Base-by-base conservation (phyloP, 495 filamentous ascomycete genomes). In the Penicillium canescens region DNA sequence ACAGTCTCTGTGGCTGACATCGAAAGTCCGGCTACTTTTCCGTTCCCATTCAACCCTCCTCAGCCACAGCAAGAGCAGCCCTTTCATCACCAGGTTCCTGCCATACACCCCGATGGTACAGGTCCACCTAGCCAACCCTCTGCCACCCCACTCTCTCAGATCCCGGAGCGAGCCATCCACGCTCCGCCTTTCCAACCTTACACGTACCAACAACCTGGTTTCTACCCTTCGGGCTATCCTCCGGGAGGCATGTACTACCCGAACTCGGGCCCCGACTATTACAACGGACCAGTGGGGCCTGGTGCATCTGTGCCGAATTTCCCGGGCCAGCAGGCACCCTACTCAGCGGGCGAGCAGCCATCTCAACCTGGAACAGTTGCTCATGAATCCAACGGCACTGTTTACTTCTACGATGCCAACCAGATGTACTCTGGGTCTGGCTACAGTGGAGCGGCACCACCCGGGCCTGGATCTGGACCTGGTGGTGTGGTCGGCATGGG, bases 1-100 rank as follows among this genome's bases (percentile, higher is more conserved):
- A 76, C 92, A 3, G 88, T 99, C 24, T 97, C 94, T 23, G 87
- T 98, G 50, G 90, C 91, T 28, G 92, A 90, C 63, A 97, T 99
- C 56, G 94, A 98, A 67, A 91, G 86, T 20, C 92, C 95, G 3
- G 85, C 81, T 16, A 85, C 78, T 16, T 79, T 88, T 60, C 76
- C 81, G 2, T 79, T 88, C 61, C 75, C 80, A 5, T 86, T 89
- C 57, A 84, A 88, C 46, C 82, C 84, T 23, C 83, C 86, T 13
- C 89, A 90, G 60, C 86, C 90, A 52, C 84, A 85, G 57, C 80
- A 84, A 48, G 81, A 85, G 44, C 91, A 96, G 64, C 90, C 91
- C 0, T 96, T 96, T 77, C 90, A 94, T 55, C 90, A 96, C 47
- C 93, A 96, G 63, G 84, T 96, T 20, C 92, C 92, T 7, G 28